Base-by-base conservation (phyloP, 345 rosid species). In the Syzygium aromaticum region DNA sequence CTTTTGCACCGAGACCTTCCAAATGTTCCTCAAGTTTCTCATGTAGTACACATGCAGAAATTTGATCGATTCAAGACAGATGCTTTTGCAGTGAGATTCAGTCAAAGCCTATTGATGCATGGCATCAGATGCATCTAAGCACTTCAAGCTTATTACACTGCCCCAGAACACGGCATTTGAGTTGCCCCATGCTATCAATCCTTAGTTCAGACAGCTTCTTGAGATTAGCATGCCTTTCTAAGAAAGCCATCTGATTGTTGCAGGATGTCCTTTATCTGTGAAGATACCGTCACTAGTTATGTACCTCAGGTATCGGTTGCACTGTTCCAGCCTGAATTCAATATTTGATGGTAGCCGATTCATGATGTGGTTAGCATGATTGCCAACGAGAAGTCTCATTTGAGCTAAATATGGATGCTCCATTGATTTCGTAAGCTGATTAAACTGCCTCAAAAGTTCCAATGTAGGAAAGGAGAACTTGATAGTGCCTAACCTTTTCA, bases 81-180 rank as follows among this genome's bases (percentile, higher is more conserved):
- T 11, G 59, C 57, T n/a, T 46, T 54, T 85, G 28, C 67, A 22
- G 16, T 43, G 57, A 27, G 67, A 30, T 83, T 59, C 52, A 10
- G 5, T 59, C 3, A 27, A 77, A 51, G 23, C 49, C 25, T 63
- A 56, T 38, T 46, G 63, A 49, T 84, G 86, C 3, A 52, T 10
- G 23, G 30, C 16, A 30, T 67, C 73, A 5, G 2, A 54, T 16
- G 87, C 90, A 73, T 89, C 89, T 16, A 86, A 91, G 43, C 23
- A 52, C 87, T 53, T 84, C 80, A 53, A 89, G 23, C 57, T 86
- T 52, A 51, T 87, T 88, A 85, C 92, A 91, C 49, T 91, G 89
- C 10, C 87, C 91, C 19, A 88, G 28, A 83, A 91, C 33, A 25
- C 93, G 90, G 30, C 88, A 87, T 11, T 87, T 86, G 53, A 90